Evolutionary conservation across 768 basidiomycete species (phyloP).

Genomic region (Lactifluus pinguis): DNA sequence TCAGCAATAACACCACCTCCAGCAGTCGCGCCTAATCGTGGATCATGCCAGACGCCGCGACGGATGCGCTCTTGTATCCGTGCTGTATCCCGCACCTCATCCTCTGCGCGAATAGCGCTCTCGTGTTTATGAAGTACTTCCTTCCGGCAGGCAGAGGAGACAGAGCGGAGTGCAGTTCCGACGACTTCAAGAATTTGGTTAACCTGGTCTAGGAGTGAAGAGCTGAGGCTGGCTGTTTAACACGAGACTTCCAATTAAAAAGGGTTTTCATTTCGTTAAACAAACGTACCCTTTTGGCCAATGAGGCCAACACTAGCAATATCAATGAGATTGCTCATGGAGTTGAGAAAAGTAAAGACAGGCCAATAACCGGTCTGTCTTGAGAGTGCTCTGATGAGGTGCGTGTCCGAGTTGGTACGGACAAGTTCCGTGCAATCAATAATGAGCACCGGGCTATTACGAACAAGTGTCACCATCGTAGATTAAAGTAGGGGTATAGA

Average conservation of each 20-base stretch:
- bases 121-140: slow-evolving; percentile 34
- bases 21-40: slow-evolving; percentile 72
- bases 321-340: slow-evolving; percentile 76
- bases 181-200: slow-evolving; percentile 79
- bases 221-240: slow-evolving; percentile 66
- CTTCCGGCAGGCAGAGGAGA: slow-evolving; percentile 42
- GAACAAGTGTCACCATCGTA: slow-evolving; percentile 38
- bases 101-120: slow-evolving; percentile 30
- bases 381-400: slow-evolving; percentile 62
- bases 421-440: slow-evolving; percentile 78
- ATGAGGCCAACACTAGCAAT: slow-evolving; percentile 91
- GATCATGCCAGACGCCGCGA: slow-evolving; percentile 77
- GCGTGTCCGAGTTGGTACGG: slow-evolving; percentile 58
- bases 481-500: neutral
- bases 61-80: slow-evolving; percentile 40
- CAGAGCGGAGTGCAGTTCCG: slow-evolving; percentile 57
- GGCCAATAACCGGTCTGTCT: slow-evolving; percentile 85
- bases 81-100: slow-evolving; percentile 31
- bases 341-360: slow-evolving; percentile 77
- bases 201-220: slow-evolving; percentile 71
- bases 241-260: neutral
- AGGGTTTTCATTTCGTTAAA: neutral
- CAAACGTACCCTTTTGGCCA: slow-evolving; percentile 75
- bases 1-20: slow-evolving; percentile 85
- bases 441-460: slow-evolving; percentile 35